phyloP scores from a whole-genome alignment of 2,329 filamentous ascomycete genomes.

The Colletotrichum paranaense region DNA sequence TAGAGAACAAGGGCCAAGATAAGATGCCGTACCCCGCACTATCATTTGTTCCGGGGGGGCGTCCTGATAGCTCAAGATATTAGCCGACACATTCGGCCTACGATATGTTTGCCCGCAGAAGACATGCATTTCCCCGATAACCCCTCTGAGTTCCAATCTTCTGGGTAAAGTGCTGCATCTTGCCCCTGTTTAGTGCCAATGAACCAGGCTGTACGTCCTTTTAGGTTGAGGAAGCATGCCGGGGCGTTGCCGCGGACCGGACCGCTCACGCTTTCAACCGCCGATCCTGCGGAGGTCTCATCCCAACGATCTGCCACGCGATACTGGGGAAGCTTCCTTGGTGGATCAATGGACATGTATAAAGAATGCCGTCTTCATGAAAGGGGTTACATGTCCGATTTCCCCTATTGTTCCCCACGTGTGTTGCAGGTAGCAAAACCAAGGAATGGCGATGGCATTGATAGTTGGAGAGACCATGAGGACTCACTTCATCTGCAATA shows the following conservation, averaged over 20 bases:
- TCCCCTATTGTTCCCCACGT: background rate
- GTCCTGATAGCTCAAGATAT: background rate
- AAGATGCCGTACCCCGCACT: conserved; percentile 15
- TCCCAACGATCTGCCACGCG: conserved; percentile 3
- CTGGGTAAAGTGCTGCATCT: conserved; percentile 17
- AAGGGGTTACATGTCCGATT: background rate
- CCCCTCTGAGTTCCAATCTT: background rate
- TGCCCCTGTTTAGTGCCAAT: conserved; percentile 23
- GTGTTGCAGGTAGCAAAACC: background rate
- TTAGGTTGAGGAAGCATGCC: background rate
- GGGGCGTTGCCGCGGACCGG: conserved; percentile 14
- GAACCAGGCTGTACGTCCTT: background rate
- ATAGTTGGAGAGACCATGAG: too few species aligned
- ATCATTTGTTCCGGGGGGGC: background rate
- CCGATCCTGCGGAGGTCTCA: conserved; percentile 14
- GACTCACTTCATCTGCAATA: too few species aligned
- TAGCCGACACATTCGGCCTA: background rate
- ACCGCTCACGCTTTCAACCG: conserved; percentile 7
- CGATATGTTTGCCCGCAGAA: background rate
- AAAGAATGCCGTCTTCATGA: background rate
- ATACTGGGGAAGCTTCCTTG: background rate
- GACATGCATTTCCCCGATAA: background rate
- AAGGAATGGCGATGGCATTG: too few species aligned
- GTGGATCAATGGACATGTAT: background rate
- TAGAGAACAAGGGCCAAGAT: background rate